Conservation (phyloP, 2,329 filamentous ascomycete genomes). For the Cytospora leucostoma region DNA sequence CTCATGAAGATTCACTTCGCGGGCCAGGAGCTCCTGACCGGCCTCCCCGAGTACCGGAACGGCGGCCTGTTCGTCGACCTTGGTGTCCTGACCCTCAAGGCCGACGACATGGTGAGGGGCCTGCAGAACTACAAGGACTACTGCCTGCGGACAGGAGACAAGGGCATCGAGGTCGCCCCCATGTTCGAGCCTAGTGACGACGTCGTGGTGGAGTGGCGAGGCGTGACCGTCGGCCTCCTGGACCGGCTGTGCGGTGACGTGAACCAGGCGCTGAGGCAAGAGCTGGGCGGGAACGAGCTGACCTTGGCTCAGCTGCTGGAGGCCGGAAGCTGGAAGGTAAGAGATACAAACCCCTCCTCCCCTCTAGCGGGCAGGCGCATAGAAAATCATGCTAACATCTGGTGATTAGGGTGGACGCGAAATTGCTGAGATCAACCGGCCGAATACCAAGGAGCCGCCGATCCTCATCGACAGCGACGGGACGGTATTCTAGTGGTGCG, state of each 20-base stretch:
- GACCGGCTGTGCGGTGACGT: slow-evolving; percentile 56
- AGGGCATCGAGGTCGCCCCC: slow-evolving; percentile 55
- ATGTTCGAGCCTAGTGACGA: slow-evolving; percentile 62
- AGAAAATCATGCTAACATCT: slow-evolving; percentile 4
- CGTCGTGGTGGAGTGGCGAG: slow-evolving; percentile 67
- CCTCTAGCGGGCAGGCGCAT: neutral
- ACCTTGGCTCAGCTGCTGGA: slow-evolving; percentile 87
- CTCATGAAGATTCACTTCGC: slow-evolving; percentile 54
- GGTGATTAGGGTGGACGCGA: slow-evolving; percentile 76
- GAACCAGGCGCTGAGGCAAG: slow-evolving; percentile 62
- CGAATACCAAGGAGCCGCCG: slow-evolving; percentile 94
- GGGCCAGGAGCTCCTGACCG: slow-evolving; percentile 61
- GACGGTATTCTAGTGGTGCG: slow-evolving; percentile 75
- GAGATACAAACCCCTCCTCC: slow-evolving; percentile 30
- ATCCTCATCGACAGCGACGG: slow-evolving; percentile 97
- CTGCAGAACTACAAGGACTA: slow-evolving; percentile 59
- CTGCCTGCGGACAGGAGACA: slow-evolving; percentile 69
- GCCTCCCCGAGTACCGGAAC: slow-evolving; percentile 71
- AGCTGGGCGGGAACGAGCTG: slow-evolving; percentile 70
- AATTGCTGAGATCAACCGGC: slow-evolving; percentile 90
- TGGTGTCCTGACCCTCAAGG: slow-evolving; percentile 54
- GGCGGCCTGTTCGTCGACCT: slow-evolving; percentile 68
- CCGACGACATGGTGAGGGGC: slow-evolving; percentile 45
- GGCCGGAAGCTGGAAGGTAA: slow-evolving; percentile 96
- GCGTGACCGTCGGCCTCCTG: slow-evolving; percentile 61